Conservation (phyloP, 306 rosid genomes). For the Prunus dulcis region DNA sequence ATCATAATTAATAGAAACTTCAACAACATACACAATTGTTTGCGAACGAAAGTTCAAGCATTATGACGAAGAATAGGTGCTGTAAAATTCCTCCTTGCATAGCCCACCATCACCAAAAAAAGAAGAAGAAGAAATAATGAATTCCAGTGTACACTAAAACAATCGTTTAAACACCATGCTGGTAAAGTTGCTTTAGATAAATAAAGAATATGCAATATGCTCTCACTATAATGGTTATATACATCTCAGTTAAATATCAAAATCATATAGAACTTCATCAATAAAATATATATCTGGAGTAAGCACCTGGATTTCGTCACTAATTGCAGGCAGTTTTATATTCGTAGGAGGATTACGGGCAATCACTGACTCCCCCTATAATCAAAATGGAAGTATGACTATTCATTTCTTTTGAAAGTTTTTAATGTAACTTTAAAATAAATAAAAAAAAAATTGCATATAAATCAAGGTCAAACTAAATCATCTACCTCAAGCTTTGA, state of each 20-base stretch:
- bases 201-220: not conserved
- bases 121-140: not conserved
- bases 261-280: not conserved
- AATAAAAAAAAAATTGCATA: not conserved
- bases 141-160: not conserved
- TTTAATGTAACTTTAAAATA: not conserved
- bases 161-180: not conserved
- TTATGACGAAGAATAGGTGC: not conserved
- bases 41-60: not conserved
- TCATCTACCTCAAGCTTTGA: slow-evolving; percentile 23
- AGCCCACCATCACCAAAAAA: too few relatives aligned
- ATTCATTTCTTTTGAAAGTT: slow-evolving; percentile 4
- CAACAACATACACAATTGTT: not conserved
- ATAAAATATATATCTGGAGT: not conserved
- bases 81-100: too few relatives aligned
- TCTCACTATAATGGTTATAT: not conserved
- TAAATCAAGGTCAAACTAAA: slow-evolving; percentile 10
- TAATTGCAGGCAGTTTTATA: not conserved
- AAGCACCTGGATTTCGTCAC: slow-evolving; percentile 20
- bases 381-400: not conserved
- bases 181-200: not conserved
- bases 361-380: slow-evolving; percentile 32
- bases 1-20: slow-evolving; percentile 10
- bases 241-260: not conserved
- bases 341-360: slow-evolving; percentile 7